Percentiles rank a stretch among this genome's conserved stretches.
phyloP scores from a whole-genome alignment of 495 filamentous ascomycete genomes.

The Trypethelium eluteriae region DNA sequence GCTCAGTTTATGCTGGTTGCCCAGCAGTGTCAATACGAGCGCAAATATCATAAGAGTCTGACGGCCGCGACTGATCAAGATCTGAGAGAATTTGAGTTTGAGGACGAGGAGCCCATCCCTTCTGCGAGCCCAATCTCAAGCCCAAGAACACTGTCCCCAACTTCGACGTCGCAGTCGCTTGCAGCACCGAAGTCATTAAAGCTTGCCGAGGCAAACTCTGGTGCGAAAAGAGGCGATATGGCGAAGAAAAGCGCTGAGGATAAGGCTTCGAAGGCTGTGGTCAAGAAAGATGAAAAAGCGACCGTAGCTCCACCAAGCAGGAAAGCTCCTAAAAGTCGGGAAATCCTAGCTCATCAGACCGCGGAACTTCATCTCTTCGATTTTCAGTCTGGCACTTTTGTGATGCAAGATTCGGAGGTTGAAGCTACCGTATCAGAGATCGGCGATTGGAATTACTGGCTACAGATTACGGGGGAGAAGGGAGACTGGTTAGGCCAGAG shows the following conservation, averaged over 20 bases:
- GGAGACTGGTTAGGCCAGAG: constrained; percentile 83
- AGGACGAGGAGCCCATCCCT: constrained; percentile 70
- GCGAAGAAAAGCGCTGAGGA: constrained; percentile 25
- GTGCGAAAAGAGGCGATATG: constrained; percentile 20
- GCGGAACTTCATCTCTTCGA: constrained; percentile 93
- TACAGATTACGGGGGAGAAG: constrained; percentile 71
- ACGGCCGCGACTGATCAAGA: constrained; percentile 76
- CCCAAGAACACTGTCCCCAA: constrained; percentile 38
- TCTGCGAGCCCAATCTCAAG: constrained; percentile 70
- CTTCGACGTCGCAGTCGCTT: constrained; percentile 28
- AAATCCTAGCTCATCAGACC: constrained; percentile 64
- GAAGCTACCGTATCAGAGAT: constrained; percentile 75
- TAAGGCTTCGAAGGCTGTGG: constrained; percentile 18
- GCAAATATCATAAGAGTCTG: constrained; percentile 73
- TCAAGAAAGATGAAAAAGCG: constrained; percentile 20
- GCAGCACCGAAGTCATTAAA: constrained; percentile 20
- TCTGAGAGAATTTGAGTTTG: constrained; percentile 71
- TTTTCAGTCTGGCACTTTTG: constrained; percentile 72
- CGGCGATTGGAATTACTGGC: constrained; percentile 91
- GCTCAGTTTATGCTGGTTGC: constrained; percentile 76
- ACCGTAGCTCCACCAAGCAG: constrained; percentile 51
- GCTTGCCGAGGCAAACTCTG: constrained; percentile 21
- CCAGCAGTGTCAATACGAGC: constrained; percentile 91
- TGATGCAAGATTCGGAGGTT: constrained; percentile 67
- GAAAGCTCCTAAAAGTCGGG: constrained; percentile 57